Conservation (phyloP, 2,329 filamentous ascomycete species). For the Zarea fungicola region DNA sequence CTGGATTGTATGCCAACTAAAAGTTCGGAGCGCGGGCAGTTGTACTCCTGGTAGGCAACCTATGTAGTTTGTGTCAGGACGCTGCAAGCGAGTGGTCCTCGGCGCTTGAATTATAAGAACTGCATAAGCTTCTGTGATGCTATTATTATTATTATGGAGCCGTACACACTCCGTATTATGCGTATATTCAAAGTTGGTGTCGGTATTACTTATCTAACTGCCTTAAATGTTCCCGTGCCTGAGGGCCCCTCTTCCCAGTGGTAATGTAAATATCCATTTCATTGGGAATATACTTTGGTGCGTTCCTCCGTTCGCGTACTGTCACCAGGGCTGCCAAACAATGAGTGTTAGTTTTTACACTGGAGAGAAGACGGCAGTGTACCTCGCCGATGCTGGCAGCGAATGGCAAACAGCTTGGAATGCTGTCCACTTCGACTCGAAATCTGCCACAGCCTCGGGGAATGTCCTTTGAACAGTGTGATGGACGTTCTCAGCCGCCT, state of each 20-base stretch:
- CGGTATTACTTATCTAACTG: background rate
- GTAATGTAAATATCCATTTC: slow-evolving; percentile 10
- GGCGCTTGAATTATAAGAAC: no score
- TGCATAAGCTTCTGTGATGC: no score
- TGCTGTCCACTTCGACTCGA: slow-evolving; percentile 8
- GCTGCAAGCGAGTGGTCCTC: no score
- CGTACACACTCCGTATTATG: no score
- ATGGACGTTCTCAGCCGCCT: slow-evolving; percentile 2
- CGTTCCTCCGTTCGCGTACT: slow-evolving; percentile 3
- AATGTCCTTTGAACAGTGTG: slow-evolving; percentile 1
- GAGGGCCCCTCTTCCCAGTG: background rate
- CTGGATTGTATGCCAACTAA: no score
- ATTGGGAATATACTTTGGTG: slow-evolving; percentile 10
- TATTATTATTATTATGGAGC: no score
- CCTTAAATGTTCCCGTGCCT: slow-evolving; percentile 1
- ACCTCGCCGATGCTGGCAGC: slow-evolving; percentile 8
- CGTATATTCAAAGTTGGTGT: slow-evolving; percentile 1
- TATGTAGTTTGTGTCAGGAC: no score
- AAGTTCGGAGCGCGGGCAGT: no score
- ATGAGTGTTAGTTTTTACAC: background rate
- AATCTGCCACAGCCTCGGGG: slow-evolving; percentile 8
- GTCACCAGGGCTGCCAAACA: slow-evolving; percentile 1
- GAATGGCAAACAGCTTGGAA: slow-evolving; percentile 7
- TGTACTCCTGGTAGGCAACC: no score
- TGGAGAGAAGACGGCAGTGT: background rate